Percentiles rank a stretch among this genome's conserved stretches.
Evolutionary conservation across 2,329 filamentous ascomycete species (phyloP).

Genomic region (Truncatella angustata): DNA sequence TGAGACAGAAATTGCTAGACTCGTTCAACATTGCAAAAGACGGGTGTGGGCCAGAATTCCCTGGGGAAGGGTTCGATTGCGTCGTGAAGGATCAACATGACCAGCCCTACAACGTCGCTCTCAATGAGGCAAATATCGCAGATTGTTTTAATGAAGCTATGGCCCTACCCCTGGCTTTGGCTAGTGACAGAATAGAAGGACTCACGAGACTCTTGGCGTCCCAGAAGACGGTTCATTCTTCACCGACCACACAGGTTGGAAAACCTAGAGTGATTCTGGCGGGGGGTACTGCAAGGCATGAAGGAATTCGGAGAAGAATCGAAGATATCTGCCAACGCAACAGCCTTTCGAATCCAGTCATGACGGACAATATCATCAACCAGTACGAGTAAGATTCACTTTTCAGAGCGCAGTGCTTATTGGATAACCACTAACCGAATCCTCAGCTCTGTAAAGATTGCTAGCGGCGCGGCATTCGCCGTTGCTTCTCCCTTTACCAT

Average conservation of each 20-base stretch:
- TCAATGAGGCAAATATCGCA: not conserved
- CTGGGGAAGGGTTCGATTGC: not conserved
- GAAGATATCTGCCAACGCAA: not conserved
- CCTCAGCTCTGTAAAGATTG: conserved; percentile 12
- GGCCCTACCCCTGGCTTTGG: conserved; percentile 1
- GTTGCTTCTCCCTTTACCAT: conserved; percentile 5
- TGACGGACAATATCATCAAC: conserved; percentile 2
- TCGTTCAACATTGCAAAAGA: conserved; percentile 4
- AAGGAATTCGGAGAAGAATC: conserved; percentile 3
- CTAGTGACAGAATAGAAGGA: conserved; percentile 3
- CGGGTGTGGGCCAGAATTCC: conserved; percentile 1
- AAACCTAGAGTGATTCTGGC: conserved; percentile 10
- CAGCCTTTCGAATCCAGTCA: conserved; percentile 5
- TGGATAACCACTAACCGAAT: not conserved
- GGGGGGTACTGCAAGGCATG: conserved; percentile 8
- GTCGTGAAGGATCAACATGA: not conserved
- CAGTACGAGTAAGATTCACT: not conserved
- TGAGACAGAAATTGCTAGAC: conserved; percentile 10
- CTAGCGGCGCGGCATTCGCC: conserved; percentile 13
- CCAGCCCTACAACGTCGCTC: not conserved
- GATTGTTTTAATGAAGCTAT: conserved; percentile 9
- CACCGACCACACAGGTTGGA: not conserved
- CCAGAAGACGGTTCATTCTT: not conserved
- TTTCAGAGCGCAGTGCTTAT: not conserved
- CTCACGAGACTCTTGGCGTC: not conserved